Evolutionary conservation across 176 grass and related monocot species (phyloP), one percentile per base, ranked within the genome.

Genomic region (Aechmea fasciata): DNA sequence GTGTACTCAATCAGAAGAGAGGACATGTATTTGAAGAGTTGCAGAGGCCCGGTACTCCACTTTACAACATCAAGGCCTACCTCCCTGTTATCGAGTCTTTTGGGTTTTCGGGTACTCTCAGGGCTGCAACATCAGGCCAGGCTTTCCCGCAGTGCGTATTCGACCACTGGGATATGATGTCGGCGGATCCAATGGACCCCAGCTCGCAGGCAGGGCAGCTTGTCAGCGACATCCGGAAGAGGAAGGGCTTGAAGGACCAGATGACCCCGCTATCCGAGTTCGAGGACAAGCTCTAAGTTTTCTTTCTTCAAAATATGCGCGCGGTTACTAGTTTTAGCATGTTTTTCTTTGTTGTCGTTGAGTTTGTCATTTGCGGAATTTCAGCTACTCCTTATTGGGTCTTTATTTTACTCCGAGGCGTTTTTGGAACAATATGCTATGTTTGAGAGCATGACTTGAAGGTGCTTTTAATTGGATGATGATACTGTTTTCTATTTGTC

Each of bases 101-200:
- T 1, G 73, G 77, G 3, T 91, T 91, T 70, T 80, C 83, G 0
- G 41, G 47, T 13, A 80, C 69, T 1, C 78, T 91, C 3, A 80
- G 80, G 65, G 84, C 80, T 1, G 83, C 88, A 0, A 91, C 84
- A 2, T 91, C 88, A 1, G 88, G 88, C 9, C 88, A 91, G 70
- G 84, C 88, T 2, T 91, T 87, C 71, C 79, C 79, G 1, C 79
- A 81, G 50, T 81, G 80, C 3, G 88, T 91, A 7, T 91, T 91
- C 69, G 88, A 91, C 47, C 88, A 91, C 29, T 87, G 83, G 83
- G 88, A 91, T 49, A 75, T 87, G 55, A 91, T 91, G 88, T 15
- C 48, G 1, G 78, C 89, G 2, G 89, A 92, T 71, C 89, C 89
- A 29, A 11, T 92, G 50, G 89, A 92, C 6, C 7, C 73, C 0